phyloP scores from a whole-genome alignment of 345 rosid genomes.

The Eucalyptus cloeziana region DNA sequence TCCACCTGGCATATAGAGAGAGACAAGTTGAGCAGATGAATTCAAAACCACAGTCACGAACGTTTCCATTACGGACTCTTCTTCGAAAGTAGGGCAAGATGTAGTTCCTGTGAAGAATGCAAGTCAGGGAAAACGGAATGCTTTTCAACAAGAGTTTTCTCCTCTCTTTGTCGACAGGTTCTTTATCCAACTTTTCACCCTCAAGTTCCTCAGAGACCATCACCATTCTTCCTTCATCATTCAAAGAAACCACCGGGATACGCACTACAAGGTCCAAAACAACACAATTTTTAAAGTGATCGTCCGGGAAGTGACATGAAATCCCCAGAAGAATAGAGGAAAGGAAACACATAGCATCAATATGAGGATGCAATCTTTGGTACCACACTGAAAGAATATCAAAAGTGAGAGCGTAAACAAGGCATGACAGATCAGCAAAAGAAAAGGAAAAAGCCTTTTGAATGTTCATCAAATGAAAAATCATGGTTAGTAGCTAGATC shows the following conservation, averaged over 20 bases:
- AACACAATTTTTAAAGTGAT: not conserved
- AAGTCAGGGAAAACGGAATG: constrained; percentile 66
- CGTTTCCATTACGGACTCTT: constrained; percentile 86
- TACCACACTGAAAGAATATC: too few relatives aligned
- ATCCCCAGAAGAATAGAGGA: not conserved
- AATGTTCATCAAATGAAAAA: too few relatives aligned
- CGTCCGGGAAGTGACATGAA: not conserved
- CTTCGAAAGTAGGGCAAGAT: constrained; percentile 78
- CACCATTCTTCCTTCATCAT: constrained; percentile 69
- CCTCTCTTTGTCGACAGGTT: constrained; percentile 60
- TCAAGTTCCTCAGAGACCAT: constrained; percentile 25
- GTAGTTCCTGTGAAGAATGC: constrained; percentile 65
- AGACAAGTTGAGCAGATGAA: constrained; percentile 54
- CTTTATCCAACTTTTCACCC: constrained; percentile 27
- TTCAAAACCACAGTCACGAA: constrained; percentile 60
- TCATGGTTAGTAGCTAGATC: too few relatives aligned
- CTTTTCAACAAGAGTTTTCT: constrained; percentile 56
- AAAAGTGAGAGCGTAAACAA: too few relatives aligned
- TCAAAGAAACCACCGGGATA: constrained; percentile 72
- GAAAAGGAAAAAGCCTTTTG: too few relatives aligned
- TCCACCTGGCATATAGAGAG: constrained; percentile 84
- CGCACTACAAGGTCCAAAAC: constrained; percentile 37
- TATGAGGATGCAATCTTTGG: too few relatives aligned
- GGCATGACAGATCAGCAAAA: too few relatives aligned
- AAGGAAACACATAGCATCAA: not conserved